Evolutionary conservation across 140 eudicot species (phyloP), one percentile per base, ranked within the genome.

Genomic region (Flaveria floridana): DNA sequence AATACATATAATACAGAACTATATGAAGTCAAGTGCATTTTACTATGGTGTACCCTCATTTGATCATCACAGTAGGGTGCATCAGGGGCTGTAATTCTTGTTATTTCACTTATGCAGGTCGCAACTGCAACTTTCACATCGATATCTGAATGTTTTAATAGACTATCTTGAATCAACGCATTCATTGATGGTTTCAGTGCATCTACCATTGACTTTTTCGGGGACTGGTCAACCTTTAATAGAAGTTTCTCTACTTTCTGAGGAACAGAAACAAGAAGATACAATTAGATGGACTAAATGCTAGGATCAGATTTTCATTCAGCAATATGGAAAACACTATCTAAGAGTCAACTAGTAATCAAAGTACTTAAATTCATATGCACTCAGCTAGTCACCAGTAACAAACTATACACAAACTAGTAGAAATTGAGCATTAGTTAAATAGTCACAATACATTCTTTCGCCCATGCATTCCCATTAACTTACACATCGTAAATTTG

Each of bases 61-160:
- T 85, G 76, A 21, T 90, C 99, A 80, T 94, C 99, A 7, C 75
- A 82, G 68, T 94, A 94, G 9, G 99, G 99, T 56, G 99, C 95
- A 51, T 94, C 97, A 21, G 97, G 99, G 5, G 99, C 99, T 6
- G 99, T 94, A 50, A 94, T 94, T 78, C 99, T 85, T 1, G 97
- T 94, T 26, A 94, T 94, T 85, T 94, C 99, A 73, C 97, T 94
- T 72, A 94, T 90, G 89, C 99, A 94, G 11, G 96, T 76, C 34
- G 99, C 97, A 59, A 88, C 91, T 12, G 90, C 85, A 75, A 88
- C 99, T 74, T 84, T 87, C 48, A 90, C 97, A 68, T 90, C 97
- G 3, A 20, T 77, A 65, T 94, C 91, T 8, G 91, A 76, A 83
- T 94, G 99, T 82, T 81, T 81, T 19, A 82, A 19, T 11, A 88